Evolutionary conservation across 2,329 filamentous ascomycete genomes (phyloP).

Genomic region (Coleophoma cylindrospora): DNA sequence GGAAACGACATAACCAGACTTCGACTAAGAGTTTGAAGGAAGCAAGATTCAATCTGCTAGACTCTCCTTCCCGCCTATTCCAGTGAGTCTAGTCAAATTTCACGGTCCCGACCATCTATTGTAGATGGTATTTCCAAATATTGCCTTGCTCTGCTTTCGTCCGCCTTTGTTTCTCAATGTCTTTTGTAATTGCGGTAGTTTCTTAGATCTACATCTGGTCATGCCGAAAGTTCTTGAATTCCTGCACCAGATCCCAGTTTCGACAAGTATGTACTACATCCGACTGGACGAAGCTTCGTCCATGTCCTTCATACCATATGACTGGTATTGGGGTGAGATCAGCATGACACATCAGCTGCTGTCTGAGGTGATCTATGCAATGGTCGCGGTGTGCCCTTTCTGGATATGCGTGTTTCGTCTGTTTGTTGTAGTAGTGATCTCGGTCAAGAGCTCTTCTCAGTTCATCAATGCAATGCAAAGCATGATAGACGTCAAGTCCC

Average conservation of each 20-base stretch:
- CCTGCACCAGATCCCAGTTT: not conserved
- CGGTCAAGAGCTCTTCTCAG: not conserved
- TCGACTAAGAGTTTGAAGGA: not conserved
- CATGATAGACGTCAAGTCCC: not conserved
- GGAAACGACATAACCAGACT: not conserved
- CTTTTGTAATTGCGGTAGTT: not conserved
- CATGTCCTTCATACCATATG: not conserved
- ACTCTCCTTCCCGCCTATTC: not conserved
- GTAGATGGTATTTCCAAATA: not conserved
- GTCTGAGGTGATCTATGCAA: not conserved
- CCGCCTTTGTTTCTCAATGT: not conserved
- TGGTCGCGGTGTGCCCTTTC: not conserved
- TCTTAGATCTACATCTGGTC: not conserved
- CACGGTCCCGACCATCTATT: not conserved
- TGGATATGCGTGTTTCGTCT: not conserved
- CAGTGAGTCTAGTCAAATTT: not conserved
- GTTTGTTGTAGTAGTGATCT: not conserved
- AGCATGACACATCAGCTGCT: not conserved
- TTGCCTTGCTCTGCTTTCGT: not conserved
- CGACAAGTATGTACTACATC: not conserved
- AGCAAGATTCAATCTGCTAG: not conserved
- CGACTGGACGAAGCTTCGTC: not conserved
- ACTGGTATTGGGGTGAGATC: not conserved
- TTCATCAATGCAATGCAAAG: not conserved
- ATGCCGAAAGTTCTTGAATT: not conserved